Percentiles rank a stretch among this genome's conserved stretches.
These are phyloP conservation scores for Suhomyces canberraensis DNA, from an alignment of 805 yeast genomes.

Conservation along the genomic window DNA sequence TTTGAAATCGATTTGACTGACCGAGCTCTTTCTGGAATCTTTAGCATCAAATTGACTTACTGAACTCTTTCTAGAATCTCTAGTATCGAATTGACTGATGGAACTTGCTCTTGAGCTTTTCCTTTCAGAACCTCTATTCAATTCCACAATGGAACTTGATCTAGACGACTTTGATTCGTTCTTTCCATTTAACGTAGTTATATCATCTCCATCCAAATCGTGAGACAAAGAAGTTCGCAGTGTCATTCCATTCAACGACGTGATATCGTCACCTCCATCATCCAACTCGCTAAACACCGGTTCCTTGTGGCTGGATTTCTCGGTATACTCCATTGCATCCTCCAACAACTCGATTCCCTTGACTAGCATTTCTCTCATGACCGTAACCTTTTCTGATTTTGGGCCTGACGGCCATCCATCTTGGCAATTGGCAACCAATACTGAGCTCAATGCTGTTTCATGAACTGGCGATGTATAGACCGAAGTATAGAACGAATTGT, in stretches of 20 bases:
- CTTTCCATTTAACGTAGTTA: slow-evolving; percentile 16
- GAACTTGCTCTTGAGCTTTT: too few relatives aligned
- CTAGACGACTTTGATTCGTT: not conserved
- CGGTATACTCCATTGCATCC: slow-evolving; percentile 20
- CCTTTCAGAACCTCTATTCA: too few relatives aligned
- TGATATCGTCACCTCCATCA: slow-evolving; percentile 22
- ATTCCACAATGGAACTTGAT: not conserved
- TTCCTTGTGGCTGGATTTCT: slow-evolving; percentile 6
- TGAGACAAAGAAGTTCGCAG: slow-evolving; percentile 1
- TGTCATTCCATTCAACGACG: slow-evolving; percentile 13
- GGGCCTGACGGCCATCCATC: slow-evolving; percentile 14
- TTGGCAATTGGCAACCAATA: slow-evolving; percentile 20
- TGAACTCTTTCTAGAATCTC: not conserved
- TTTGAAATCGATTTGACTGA: not conserved
- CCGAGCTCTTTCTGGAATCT: not conserved
- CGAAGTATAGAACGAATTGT: slow-evolving; percentile 17
- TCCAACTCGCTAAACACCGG: slow-evolving; percentile 4
- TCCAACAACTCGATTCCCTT: slow-evolving; percentile 18
- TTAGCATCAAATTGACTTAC: too few relatives aligned
- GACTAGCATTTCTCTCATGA: slow-evolving; percentile 14
- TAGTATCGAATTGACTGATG: too few relatives aligned
- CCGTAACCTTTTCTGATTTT: slow-evolving; percentile 30
- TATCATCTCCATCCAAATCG: slow-evolving; percentile 20
- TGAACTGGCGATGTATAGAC: slow-evolving; percentile 25
- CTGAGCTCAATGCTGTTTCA: slow-evolving; percentile 19